Evolutionary conservation across 2,329 filamentous ascomycete species (phyloP).

Genomic region (Hypoxylon sp.): DNA sequence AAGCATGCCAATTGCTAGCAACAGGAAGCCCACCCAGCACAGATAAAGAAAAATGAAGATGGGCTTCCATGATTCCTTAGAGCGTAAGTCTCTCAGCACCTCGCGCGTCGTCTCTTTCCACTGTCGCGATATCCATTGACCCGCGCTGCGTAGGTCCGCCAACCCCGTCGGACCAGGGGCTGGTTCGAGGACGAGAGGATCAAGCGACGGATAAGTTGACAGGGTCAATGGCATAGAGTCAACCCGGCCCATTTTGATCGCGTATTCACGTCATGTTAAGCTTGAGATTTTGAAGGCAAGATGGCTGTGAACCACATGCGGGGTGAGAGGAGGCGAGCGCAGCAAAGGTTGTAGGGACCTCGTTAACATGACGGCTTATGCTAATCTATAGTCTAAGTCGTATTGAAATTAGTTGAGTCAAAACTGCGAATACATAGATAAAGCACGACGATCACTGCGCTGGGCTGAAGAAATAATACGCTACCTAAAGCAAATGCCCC

Average conservation of each 20-base stretch:
- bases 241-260: slow-evolving; percentile 5
- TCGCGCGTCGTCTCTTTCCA: slow-evolving; percentile 19
- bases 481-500: neutral
- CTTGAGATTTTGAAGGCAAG: neutral
- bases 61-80: slow-evolving; percentile 1
- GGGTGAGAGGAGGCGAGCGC: neutral
- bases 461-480: neutral
- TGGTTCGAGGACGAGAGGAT: slow-evolving; percentile 11
- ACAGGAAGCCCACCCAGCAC: neutral
- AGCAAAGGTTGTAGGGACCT: neutral
- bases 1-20: slow-evolving; percentile 3
- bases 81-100: neutral
- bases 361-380: neutral
- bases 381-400: neutral
- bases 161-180: neutral
- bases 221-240: slow-evolving; percentile 10
- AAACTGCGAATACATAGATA: too few relatives aligned
- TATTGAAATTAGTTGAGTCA: neutral
- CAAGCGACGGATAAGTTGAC: slow-evolving; percentile 7
- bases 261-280: neutral
- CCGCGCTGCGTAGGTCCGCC: neutral
- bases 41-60: slow-evolving; percentile 1
- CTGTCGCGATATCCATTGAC: slow-evolving; percentile 19
- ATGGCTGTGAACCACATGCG: neutral
- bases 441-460: slow-evolving; percentile 5